Evolutionary conservation across 805 yeast genomes (phyloP), one percentile per base, ranked within the genome.

Genomic region (Metschnikowia henanensis): DNA sequence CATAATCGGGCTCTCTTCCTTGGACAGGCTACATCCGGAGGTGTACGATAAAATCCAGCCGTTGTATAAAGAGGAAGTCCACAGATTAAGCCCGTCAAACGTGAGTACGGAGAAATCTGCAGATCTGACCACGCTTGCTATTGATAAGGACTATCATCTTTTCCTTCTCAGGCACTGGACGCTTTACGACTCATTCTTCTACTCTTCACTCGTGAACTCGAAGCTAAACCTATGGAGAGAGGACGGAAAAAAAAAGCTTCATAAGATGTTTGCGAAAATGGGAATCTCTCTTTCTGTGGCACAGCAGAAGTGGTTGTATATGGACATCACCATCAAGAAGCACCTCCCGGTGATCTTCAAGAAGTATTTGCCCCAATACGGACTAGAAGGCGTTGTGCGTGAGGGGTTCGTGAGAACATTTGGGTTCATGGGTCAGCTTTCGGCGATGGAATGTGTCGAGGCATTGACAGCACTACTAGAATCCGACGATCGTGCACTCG

Each of bases 371-470:
- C 85, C 83, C 1, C 68, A 79, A 42, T 90, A 86, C 60, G 96
- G 94, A 5, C 69, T 94, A 23, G 94, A 86, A 45, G 94, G 88
- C 30, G 73, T 94, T 23, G 79, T 87, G 0, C 73, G 91, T 49
- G 91, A 87, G 33, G 98, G 99, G 0, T 90, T 94, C 47, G 75
- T 89, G 6, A 75, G 96, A 47, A 81, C 87, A 5, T 90, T 79
- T 65, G 99, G 99, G 0, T 92, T 77, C 58, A 81, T 86, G 47
- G 97, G 97, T 1, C 80, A 86, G 12, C 72, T 92, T 13, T 82
- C 95, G 30, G 98, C 98, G 0, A 87, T 89, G 64, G 99, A 94
- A 62, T 89, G 85, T 58, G 96, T 87, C 3, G 97, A 94, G 58
- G 79, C 96, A 0, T 67, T 94, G 7, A 79, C 90, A 3, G 97